Percentiles rank a stretch among this genome's conserved stretches.
phyloP scores from a whole-genome alignment of 108 stramenopile species.

The Fragilaria crotonensis region DNA sequence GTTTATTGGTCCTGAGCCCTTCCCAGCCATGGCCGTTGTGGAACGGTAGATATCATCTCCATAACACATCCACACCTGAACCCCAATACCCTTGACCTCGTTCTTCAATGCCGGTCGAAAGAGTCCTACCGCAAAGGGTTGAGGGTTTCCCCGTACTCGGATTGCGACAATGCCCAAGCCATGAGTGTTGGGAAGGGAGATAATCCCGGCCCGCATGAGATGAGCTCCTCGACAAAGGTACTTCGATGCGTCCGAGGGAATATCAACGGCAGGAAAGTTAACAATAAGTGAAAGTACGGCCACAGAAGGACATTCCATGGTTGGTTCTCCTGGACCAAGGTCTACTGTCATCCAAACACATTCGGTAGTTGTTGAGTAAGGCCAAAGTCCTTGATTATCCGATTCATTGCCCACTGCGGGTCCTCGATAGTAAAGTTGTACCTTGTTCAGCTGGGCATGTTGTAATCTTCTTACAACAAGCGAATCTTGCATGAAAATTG shows the following conservation, averaged over 20 bases:
- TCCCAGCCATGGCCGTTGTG: too few species aligned
- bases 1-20: slow-evolving; percentile 20
- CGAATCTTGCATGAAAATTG: slow-evolving; percentile 30
- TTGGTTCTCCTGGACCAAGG: neutral
- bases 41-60: slow-evolving; percentile 82
- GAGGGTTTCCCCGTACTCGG: slow-evolving; percentile 53
- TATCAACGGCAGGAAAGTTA: slow-evolving; percentile 24
- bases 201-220: slow-evolving; percentile 75
- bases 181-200: slow-evolving; percentile 31
- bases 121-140: slow-evolving; percentile 64
- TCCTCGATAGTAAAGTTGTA: slow-evolving; percentile 11
- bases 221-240: slow-evolving; percentile 79
- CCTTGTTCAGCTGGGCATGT: slow-evolving; percentile 20
- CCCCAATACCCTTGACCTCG: slow-evolving; percentile 61
- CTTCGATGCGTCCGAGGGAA: slow-evolving; percentile 45
- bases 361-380: slow-evolving; percentile 3
- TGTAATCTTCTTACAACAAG: slow-evolving; percentile 25
- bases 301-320: neutral
- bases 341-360: slow-evolving; percentile 23
- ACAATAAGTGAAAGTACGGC: neutral
- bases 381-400: slow-evolving; percentile 10
- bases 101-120: slow-evolving; percentile 31
- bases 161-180: slow-evolving; percentile 46
- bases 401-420: neutral
- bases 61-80: slow-evolving; percentile 55